These are phyloP conservation scores for Boletus sp. DNA, from an alignment of 768 basidiomycete genomes.

Conservation along the genomic window DNA sequence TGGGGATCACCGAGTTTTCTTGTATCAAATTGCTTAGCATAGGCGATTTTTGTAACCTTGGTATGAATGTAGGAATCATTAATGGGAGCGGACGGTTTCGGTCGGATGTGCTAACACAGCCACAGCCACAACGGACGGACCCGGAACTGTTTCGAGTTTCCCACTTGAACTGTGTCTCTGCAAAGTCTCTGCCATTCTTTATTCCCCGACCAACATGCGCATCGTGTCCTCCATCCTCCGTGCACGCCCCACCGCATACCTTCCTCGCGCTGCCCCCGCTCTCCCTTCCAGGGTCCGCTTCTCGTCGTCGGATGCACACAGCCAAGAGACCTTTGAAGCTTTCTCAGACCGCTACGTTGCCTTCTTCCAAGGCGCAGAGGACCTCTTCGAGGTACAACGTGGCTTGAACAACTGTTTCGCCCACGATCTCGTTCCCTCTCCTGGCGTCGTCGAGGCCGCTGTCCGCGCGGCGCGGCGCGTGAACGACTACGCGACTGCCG, in stretches of 20 bases:
- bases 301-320: constrained; percentile 56
- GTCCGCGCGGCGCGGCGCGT: constrained; percentile 85
- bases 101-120: constrained; percentile 4
- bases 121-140: constrained; percentile 21
- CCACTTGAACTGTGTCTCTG: constrained; percentile 5
- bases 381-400: constrained; percentile 98
- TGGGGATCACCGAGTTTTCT: not conserved
- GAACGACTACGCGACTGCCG: constrained; percentile 96
- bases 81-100: too few relatives aligned
- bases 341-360: constrained; percentile 92
- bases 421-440: constrained; percentile 90
- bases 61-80: too few relatives aligned
- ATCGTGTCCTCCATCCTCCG: constrained; percentile 63
- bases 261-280: constrained; percentile 43
- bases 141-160: constrained; percentile 15
- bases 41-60: not conserved
- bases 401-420: constrained; percentile 99
- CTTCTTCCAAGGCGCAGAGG: constrained; percentile 91
- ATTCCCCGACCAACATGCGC: constrained; percentile 44
- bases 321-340: constrained; percentile 89
- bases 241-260: constrained; percentile 46
- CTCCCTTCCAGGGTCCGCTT: constrained; percentile 36
- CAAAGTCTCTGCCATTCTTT: not conserved
- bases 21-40: not conserved
- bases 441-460: constrained; percentile 82